These are phyloP conservation scores for Globisporangium irregulare DNA, from an alignment of 352 stramenopile species.

Conservation along the genomic window DNA sequence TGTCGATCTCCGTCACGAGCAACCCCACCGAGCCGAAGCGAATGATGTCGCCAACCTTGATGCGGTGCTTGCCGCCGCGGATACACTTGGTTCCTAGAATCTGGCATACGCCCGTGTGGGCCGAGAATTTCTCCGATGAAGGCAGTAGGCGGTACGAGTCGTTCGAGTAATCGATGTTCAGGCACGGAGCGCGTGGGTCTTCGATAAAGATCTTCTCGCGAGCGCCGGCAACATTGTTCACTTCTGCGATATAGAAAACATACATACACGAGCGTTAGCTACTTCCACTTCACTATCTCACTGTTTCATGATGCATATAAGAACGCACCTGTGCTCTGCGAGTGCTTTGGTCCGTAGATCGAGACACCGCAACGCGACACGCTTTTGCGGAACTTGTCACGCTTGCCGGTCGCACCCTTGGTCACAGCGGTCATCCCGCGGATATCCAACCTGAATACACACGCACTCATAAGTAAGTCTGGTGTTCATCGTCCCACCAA, in stretches of 20 bases:
- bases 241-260: slow-evolving; percentile 16
- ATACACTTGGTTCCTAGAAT: slow-evolving; percentile 87
- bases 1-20: slow-evolving; percentile 85
- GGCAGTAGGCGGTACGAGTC: slow-evolving; percentile 82
- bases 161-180: slow-evolving; percentile 87
- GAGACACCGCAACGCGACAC: slow-evolving; percentile 82
- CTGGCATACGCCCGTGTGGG: slow-evolving; percentile 84
- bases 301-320: background rate
- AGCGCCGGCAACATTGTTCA: slow-evolving; percentile 26
- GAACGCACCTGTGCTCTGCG: slow-evolving; percentile 35
- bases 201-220: slow-evolving; percentile 88
- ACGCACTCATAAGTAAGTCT: background rate
- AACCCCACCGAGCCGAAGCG: slow-evolving; percentile 81
- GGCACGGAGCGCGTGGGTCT: slow-evolving; percentile 73
- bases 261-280: background rate
- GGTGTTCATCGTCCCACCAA: background rate
- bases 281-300: background rate
- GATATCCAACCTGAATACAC: slow-evolving; percentile 68
- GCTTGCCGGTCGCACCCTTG: slow-evolving; percentile 81
- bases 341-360: slow-evolving; percentile 87
- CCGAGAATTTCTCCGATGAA: slow-evolving; percentile 84
- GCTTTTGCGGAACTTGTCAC: slow-evolving; percentile 87
- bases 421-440: slow-evolving; percentile 85
- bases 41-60: slow-evolving; percentile 85
- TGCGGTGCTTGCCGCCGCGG: slow-evolving; percentile 75